Percentiles rank a stretch among this genome's conserved stretches.
These are phyloP conservation scores for Eucalyptus tenuipes DNA, from an alignment of 345 rosid genomes.

Conservation along the genomic window DNA sequence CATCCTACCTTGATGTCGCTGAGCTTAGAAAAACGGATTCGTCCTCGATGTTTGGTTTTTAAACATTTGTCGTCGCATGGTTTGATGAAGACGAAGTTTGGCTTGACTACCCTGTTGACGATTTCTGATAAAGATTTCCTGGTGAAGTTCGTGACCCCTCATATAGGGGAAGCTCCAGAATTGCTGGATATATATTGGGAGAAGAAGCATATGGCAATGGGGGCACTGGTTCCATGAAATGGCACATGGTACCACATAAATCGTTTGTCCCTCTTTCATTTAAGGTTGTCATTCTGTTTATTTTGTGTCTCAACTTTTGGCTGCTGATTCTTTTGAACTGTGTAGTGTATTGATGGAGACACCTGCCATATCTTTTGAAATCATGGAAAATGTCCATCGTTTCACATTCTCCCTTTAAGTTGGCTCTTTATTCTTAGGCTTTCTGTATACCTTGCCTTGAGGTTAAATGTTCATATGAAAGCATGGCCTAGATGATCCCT, in stretches of 20 bases:
- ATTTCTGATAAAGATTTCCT: neutral
- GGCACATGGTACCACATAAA: neutral
- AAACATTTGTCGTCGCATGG: conserved; percentile 1
- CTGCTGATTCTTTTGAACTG: neutral
- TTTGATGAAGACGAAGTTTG: neutral
- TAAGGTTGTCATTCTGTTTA: neutral
- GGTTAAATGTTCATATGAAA: neutral
- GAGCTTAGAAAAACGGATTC: conserved; percentile 18
- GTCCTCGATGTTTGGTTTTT: conserved; percentile 12
- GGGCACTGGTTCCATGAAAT: neutral
- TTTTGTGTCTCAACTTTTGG: neutral
- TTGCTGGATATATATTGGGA: conserved; percentile 2
- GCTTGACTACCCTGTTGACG: neutral
- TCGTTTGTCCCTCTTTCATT: neutral
- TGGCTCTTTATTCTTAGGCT: neutral
- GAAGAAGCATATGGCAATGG: conserved; percentile 6
- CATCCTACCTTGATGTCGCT: neutral
- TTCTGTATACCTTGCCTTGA: neutral
- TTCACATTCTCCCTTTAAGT: neutral
- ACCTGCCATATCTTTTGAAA: neutral
- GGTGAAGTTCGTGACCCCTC: neutral
- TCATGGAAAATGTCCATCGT: neutral
- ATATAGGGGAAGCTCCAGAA: neutral
- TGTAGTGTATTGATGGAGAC: neutral
- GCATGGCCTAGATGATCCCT: neutral